Conservation (phyloP, 2,329 filamentous ascomycete species). For the Metarhizium album region DNA sequence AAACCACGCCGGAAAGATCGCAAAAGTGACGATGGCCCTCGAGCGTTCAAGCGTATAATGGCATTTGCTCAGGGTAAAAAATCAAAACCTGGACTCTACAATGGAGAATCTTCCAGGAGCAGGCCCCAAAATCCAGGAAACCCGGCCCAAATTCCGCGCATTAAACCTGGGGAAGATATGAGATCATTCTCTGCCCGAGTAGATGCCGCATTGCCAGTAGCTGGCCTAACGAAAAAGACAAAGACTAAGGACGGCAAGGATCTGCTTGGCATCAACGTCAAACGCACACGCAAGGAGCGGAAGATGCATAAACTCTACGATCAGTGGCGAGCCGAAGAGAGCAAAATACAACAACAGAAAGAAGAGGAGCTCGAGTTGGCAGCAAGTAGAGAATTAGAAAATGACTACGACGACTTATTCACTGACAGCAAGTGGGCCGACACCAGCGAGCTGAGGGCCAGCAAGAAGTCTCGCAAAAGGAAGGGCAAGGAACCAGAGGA, state of each 20-base stretch:
- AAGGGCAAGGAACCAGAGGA: conserved; percentile 42
- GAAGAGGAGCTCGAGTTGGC: conserved; percentile 56
- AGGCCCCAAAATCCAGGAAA: conserved; percentile 12
- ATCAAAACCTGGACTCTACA: conserved; percentile 55
- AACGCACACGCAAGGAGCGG: conserved; percentile 72
- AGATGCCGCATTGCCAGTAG: conserved; percentile 70
- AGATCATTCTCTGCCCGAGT: conserved; percentile 75
- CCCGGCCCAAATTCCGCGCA: conserved; percentile 44
- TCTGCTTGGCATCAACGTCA: conserved; percentile 53
- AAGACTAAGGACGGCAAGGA: conserved; percentile 48
- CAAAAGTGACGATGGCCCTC: conserved; percentile 66
- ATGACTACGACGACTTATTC: conserved; percentile 37
- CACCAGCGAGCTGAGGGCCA: conserved; percentile 26
- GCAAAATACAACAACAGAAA: conserved; percentile 49
- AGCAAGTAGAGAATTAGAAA: conserved; percentile 51
- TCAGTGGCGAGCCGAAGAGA: conserved; percentile 62
- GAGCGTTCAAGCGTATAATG: conserved; percentile 81
- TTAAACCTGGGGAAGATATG: conserved; percentile 73
- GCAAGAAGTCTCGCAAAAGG: conserved; percentile 17
- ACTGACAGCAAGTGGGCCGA: conserved; percentile 27
- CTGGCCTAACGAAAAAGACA: conserved; percentile 55
- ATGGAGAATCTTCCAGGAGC: conserved; percentile 38
- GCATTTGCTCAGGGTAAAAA: conserved; percentile 54
- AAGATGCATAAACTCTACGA: conserved; percentile 72
- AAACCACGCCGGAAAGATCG: conserved; percentile 36